phyloP scores from a whole-genome alignment of 352 stramenopile species.

The Globisporangium alternatum region DNA sequence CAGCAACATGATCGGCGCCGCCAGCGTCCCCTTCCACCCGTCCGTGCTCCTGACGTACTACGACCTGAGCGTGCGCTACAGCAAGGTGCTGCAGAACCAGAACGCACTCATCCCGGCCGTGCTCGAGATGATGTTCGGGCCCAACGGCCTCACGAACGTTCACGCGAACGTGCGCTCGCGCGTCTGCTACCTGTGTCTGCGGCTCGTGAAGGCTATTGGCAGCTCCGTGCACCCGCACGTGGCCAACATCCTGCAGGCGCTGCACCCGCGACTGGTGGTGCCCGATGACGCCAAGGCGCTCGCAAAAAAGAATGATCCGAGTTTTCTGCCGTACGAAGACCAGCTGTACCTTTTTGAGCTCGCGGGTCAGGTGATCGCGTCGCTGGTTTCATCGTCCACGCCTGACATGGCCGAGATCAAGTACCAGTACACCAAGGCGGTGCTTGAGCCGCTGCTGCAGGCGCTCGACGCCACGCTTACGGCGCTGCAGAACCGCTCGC shows the following conservation, averaged over 20 bases:
- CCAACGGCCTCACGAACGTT: constrained; percentile 62
- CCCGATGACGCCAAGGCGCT: constrained; percentile 36
- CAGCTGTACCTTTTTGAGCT: constrained; percentile 88
- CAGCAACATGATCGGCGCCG: constrained; percentile 45
- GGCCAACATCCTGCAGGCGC: constrained; percentile 57
- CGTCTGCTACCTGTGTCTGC: constrained; percentile 81
- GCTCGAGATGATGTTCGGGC: constrained; percentile 82
- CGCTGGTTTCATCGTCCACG: constrained; percentile 28
- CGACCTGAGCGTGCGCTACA: constrained; percentile 78
- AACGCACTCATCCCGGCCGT: constrained; percentile 58
- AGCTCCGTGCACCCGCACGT: constrained; percentile 70
- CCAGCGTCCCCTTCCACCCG: constrained; percentile 34
- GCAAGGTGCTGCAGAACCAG: constrained; percentile 64
- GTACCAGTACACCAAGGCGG: constrained; percentile 69
- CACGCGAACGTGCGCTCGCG: constrained; percentile 65
- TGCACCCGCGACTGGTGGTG: constrained; percentile 67
- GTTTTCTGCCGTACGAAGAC: constrained; percentile 65
- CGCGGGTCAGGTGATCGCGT: constrained; percentile 77
- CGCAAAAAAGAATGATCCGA: constrained; percentile 37
- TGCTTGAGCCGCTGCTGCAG: constrained; percentile 68
- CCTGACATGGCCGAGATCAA: constrained; percentile 57
- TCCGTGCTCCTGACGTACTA: constrained; percentile 81
- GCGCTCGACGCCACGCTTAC: constrained; percentile 57
- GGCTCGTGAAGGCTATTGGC: constrained; percentile 77
- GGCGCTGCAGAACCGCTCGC: constrained; percentile 23